Evolutionary conservation across 768 basidiomycete species (phyloP).

Genomic region (Boletus patriciae): DNA sequence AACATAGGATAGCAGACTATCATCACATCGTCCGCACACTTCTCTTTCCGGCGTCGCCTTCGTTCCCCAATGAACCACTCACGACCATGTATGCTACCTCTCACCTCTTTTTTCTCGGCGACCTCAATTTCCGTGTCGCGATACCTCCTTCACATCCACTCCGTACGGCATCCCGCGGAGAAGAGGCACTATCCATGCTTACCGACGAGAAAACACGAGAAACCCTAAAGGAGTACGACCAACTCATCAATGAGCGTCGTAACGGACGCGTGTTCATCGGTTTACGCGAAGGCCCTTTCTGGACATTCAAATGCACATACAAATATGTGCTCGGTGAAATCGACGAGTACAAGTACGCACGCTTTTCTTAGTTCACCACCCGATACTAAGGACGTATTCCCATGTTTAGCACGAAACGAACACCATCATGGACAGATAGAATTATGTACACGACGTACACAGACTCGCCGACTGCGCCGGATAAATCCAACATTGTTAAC

Average conservation of each 20-base stretch:
- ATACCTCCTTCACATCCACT: conserved; percentile 57
- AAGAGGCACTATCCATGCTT: conserved; percentile 43
- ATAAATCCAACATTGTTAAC: conserved; percentile 57
- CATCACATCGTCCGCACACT: conserved; percentile 77
- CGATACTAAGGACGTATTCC: conserved; percentile 4
- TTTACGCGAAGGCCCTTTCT: conserved; percentile 83
- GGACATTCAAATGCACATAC: conserved; percentile 88
- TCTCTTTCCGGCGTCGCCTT: conserved; percentile 62
- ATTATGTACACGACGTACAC: conserved; percentile 79
- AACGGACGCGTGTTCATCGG: conserved; percentile 69
- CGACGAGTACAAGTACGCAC: conserved; percentile 72
- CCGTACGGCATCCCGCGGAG: conserved; percentile 31
- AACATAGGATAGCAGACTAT: conserved; percentile 72
- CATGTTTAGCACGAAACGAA: conserved; percentile 56
- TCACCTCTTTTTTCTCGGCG: conserved; percentile 91
- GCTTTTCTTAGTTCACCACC: background rate
- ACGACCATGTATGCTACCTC: conserved; percentile 81
- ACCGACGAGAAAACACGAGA: conserved; percentile 54
- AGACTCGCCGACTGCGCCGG: conserved; percentile 55
- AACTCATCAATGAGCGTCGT: conserved; percentile 61
- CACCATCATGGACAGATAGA: conserved; percentile 92
- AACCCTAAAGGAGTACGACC: conserved; percentile 68
- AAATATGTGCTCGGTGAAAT: conserved; percentile 82
- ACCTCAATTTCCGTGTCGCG: conserved; percentile 88
- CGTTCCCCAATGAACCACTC: conserved; percentile 36